These are phyloP conservation scores for Chytriomyces hyalinus DNA, from an alignment of 192 early-diverging fungal genomes.

Conservation along the genomic window DNA sequence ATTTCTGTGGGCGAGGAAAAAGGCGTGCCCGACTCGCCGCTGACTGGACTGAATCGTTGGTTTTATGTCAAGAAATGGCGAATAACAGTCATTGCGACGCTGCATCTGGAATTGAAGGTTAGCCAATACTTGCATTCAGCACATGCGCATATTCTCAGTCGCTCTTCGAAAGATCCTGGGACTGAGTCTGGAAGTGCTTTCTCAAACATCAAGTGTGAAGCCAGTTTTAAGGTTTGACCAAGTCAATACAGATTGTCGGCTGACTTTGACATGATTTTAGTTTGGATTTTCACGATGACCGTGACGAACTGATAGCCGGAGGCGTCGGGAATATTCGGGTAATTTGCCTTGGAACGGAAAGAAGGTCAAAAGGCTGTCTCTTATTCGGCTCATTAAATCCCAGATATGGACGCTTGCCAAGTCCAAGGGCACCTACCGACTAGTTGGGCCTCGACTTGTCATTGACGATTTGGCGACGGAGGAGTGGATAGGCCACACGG, in stretches of 20 bases:
- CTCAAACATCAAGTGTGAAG: constrained; percentile 45
- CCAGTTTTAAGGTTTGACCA: constrained; percentile 53
- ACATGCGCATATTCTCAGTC: background rate
- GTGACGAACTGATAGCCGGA: constrained; percentile 51
- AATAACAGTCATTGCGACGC: constrained; percentile 47
- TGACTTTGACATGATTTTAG: constrained; percentile 28
- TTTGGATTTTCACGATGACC: constrained; percentile 47
- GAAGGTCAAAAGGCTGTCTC: constrained; percentile 1
- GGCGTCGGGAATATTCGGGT: constrained; percentile 51
- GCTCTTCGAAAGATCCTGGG: constrained; percentile 41
- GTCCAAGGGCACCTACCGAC: constrained; percentile 33
- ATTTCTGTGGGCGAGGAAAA: constrained; percentile 35
- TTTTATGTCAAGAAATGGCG: constrained; percentile 48
- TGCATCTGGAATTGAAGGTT: constrained; percentile 54
- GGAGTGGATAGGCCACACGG: constrained; percentile 53
- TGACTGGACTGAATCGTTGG: constrained; percentile 52
- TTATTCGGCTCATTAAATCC: background rate
- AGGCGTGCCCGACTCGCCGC: constrained; percentile 26
- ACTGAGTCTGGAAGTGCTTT: constrained; percentile 46
- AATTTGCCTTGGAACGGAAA: background rate
- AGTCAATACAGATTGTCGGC: background rate
- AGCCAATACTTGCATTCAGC: background rate
- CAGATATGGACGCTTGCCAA: constrained; percentile 49
- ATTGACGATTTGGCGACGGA: constrained; percentile 52
- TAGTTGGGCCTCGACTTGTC: constrained; percentile 43